Evolutionary conservation across 2,329 filamentous ascomycete species (phyloP).

Genomic region (Colletotrichum australisinense): DNA sequence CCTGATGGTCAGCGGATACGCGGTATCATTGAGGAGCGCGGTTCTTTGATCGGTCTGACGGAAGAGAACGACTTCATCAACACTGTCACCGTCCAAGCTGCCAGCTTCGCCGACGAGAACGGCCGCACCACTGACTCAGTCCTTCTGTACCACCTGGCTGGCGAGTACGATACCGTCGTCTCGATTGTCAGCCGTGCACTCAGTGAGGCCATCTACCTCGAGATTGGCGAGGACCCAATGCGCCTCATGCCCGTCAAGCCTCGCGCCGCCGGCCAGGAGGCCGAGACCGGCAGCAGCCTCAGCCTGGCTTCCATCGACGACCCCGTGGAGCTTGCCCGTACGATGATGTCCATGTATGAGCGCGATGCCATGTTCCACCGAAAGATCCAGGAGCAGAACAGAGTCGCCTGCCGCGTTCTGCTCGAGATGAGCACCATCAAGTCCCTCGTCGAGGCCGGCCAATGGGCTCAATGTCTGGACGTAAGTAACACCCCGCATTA

Average conservation of each 20-base stretch:
- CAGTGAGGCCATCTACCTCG: conserved; percentile 88
- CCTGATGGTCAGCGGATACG: conserved; percentile 86
- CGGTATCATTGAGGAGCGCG: conserved; percentile 88
- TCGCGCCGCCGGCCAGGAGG: conserved; percentile 58
- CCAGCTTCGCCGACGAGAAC: conserved; percentile 92
- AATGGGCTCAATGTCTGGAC: conserved; percentile 69
- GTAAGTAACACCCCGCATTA: conserved; percentile 55
- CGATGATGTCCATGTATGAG: conserved; percentile 74
- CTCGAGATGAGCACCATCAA: conserved; percentile 73
- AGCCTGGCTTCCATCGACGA: conserved; percentile 70
- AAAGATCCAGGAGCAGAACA: conserved; percentile 67
- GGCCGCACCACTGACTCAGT: conserved; percentile 94
- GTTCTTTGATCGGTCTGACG: conserved; percentile 81
- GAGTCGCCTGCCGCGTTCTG: conserved; percentile 66
- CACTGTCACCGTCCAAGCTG: conserved; percentile 93
- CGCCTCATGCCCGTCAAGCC: conserved; percentile 85
- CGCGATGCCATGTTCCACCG: conserved; percentile 70
- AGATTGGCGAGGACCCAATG: conserved; percentile 84
- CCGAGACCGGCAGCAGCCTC: conserved; percentile 64
- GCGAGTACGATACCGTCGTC: conserved; percentile 96
- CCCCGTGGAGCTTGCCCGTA: conserved; percentile 68
- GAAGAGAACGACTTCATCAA: conserved; percentile 88
- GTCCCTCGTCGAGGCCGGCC: conserved; percentile 62
- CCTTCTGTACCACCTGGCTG: conserved; percentile 91
- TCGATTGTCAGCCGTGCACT: conserved; percentile 89